These are phyloP conservation scores for Suillus luteus DNA, from an alignment of 768 basidiomycete species.

Conservation along the genomic window DNA sequence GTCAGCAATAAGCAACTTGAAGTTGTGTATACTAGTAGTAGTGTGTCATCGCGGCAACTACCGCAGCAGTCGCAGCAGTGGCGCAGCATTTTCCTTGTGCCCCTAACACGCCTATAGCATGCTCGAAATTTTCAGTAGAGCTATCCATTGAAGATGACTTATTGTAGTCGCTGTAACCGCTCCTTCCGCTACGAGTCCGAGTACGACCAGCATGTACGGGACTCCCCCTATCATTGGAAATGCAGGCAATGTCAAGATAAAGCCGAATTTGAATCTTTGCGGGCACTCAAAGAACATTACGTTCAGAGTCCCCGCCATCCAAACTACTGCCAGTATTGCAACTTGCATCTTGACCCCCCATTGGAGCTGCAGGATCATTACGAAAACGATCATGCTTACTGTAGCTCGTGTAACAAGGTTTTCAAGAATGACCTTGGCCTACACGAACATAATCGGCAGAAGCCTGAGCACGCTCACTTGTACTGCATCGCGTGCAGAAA, in stretches of 20 bases:
- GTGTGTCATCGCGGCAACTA: no score
- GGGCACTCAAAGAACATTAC: constrained; percentile 50
- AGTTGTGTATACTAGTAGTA: no score
- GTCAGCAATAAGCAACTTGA: no score
- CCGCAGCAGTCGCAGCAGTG: no score
- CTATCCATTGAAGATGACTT: constrained; percentile 29
- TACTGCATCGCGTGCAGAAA: constrained; percentile 50
- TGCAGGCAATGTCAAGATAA: constrained; percentile 45
- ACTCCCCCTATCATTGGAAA: constrained; percentile 42
- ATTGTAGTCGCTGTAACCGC: constrained; percentile 43
- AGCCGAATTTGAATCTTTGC: constrained; percentile 43
- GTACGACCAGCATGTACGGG: constrained; percentile 36
- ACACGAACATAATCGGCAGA: constrained; percentile 50
- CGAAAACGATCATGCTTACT: constrained; percentile 42
- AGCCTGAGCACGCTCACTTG: constrained; percentile 32
- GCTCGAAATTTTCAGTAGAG: background rate
- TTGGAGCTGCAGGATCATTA: constrained; percentile 44
- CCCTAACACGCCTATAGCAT: background rate
- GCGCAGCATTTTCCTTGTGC: no score
- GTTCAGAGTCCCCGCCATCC: constrained; percentile 48
- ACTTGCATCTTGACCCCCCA: constrained; percentile 41
- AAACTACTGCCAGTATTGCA: constrained; percentile 53
- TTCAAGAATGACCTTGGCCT: constrained; percentile 43
- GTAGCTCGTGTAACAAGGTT: constrained; percentile 41
- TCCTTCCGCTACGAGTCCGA: constrained; percentile 32